Conservation (phyloP, 2,329 filamentous ascomycete genomes). For the Aureobasidium sp. region DNA sequence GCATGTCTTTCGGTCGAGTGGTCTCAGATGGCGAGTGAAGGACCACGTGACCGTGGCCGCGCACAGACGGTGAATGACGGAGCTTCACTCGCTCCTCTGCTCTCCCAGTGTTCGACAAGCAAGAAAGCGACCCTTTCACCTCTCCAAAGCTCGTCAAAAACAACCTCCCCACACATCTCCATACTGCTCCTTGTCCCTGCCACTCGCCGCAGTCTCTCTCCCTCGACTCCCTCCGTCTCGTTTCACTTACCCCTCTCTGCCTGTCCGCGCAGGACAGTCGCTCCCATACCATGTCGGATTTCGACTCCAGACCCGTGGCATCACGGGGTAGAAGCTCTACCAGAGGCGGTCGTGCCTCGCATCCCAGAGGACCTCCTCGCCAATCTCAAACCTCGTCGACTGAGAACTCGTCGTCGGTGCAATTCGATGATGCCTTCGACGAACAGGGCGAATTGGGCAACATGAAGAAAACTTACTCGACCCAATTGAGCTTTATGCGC, state of each 20-base stretch:
- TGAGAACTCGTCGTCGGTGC: slow-evolving; percentile 50
- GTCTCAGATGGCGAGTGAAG: background rate
- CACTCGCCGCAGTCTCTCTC: background rate
- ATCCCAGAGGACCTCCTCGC: slow-evolving; percentile 42
- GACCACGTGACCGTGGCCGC: background rate
- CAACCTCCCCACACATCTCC: background rate
- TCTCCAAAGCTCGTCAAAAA: background rate
- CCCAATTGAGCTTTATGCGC: slow-evolving; percentile 71
- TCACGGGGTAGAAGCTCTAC: slow-evolving; percentile 82
- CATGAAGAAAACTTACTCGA: slow-evolving; percentile 81
- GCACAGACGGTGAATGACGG: background rate
- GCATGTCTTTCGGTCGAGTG: background rate
- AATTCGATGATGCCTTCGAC: slow-evolving; percentile 55
- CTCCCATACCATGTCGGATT: slow-evolving; percentile 72
- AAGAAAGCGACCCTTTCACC: background rate
- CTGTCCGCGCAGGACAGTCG: slow-evolving; percentile 12
- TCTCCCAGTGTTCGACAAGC: background rate
- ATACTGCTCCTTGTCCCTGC: background rate
- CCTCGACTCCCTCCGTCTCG: background rate
- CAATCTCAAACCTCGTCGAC: slow-evolving; percentile 53
- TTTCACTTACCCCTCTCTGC: slow-evolving; percentile 10
- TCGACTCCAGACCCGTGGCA: slow-evolving; percentile 73
- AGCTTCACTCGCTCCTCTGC: background rate
- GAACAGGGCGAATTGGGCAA: slow-evolving; percentile 87
- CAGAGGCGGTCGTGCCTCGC: slow-evolving; percentile 71